Evolutionary conservation across 192 early-diverging fungal species (phyloP), one percentile per base, ranked within the genome.

Genomic region (Coemansia sp.): DNA sequence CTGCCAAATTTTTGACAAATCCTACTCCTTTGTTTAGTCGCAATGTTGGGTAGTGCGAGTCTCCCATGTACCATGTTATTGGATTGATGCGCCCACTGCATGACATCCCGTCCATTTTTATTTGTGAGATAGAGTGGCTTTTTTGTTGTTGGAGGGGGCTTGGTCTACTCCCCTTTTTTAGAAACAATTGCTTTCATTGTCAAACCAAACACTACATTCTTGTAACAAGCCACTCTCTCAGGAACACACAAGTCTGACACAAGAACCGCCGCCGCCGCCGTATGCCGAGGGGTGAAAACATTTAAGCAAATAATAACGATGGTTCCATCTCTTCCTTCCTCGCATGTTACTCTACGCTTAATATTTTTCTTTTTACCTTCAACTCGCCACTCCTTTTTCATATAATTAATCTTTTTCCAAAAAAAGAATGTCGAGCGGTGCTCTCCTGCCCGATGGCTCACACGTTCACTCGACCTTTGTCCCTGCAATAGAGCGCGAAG

Each of bases 361-460:
- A 24, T 36, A 8, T 3, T 46, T 46, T n/a, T 44, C 24, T 27
- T 27, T 27, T 27, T 27, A 27, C 24, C 24, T 27, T 27, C 24
- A 27, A 27, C 24, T 27, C 24, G 24, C 24, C 24, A 27, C 24
- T 1, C 24, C 24, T 27, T 27, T 27, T 27, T 36, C 40, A 54
- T 14, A 21, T 42, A 9, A 7, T 37, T 19, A 24, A 8, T 67
- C 40, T 48, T 63, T 59, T 27, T 27, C 1, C 24, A 0, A 27
- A 27, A 27, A 27, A 27, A 27, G 24, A 27, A 27, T 27, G 24
- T 27, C 24, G 24, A 27, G 24, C 24, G 24, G 24, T 1, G 68
- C 17, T 11, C 46, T 76, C n/a, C 53, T 81, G 33, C 70, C 79
- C 0, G 74, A 81, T 34, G 79, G 79, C 53, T 67, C 71, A 35